Evolutionary conservation across 23 red algal species (phyloP).

Genomic region (Gracilaria gracilis): DNA sequence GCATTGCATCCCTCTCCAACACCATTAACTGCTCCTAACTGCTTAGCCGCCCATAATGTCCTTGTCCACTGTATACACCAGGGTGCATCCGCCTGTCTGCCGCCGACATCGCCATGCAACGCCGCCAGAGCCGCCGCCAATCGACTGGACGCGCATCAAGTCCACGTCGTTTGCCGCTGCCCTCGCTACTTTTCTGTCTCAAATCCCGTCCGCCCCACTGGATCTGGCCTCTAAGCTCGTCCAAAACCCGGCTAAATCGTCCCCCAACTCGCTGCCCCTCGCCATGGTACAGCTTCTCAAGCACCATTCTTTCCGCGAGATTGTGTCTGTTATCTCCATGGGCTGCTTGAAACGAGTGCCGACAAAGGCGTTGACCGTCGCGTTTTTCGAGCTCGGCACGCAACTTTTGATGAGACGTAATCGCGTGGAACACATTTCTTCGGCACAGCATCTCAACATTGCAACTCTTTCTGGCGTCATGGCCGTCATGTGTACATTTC

Average conservation of each 20-base stretch:
- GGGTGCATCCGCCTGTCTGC: not conserved
- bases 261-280: not conserved
- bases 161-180: slow-evolving; percentile 23
- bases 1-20: too few species aligned
- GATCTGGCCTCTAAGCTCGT: slow-evolving; percentile 40
- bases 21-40: too few species aligned
- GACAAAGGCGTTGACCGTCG: slow-evolving; percentile 69
- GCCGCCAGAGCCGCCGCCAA: slow-evolving; percentile 10
- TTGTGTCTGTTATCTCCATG: slow-evolving; percentile 24
- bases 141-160: slow-evolving; percentile 25
- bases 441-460: slow-evolving; percentile 28
- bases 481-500: slow-evolving; percentile 36
- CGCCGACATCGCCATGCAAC: not conserved
- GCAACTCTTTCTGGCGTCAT: slow-evolving; percentile 27
- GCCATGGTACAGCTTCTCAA: slow-evolving; percentile 3
- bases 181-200: slow-evolving; percentile 43
- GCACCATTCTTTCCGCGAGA: not conserved
- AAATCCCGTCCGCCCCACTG: slow-evolving; percentile 40
- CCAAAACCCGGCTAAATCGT: not conserved
- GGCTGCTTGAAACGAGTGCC: slow-evolving; percentile 57
- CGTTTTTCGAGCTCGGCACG: slow-evolving; percentile 33
- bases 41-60: not conserved
- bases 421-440: not conserved
- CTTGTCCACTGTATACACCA: slow-evolving; percentile 3
- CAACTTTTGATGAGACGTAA: not conserved